A percentile compares a stretch with the other conserved stretches of the same genome.
These are phyloP conservation scores for Aegilops tauschii DNA, from an alignment of 176 grass and related monocot species.

Conservation along the genomic window DNA sequence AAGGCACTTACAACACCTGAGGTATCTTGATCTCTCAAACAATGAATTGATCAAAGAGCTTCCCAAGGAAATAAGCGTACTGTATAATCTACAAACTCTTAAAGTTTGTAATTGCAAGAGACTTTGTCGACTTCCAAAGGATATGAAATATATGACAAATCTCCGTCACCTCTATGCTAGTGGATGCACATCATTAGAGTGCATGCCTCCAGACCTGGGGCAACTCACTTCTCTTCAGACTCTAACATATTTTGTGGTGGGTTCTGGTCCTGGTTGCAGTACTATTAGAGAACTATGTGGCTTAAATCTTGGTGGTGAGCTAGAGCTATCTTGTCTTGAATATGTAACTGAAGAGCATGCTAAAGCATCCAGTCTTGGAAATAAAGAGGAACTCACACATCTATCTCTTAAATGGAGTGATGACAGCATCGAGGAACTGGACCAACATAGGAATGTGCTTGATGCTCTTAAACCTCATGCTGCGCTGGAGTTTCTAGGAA, in stretches of 20 bases:
- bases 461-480: constrained; percentile 4
- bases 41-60: fast-evolving
- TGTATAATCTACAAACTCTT: constrained; percentile 20
- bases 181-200: not conserved
- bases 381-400: not conserved
- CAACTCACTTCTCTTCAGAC: constrained; percentile 5
- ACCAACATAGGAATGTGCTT: not conserved
- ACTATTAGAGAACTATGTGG: not conserved
- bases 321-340: not conserved
- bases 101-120: not conserved
- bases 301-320: not conserved
- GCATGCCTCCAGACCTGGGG: constrained; percentile 7
- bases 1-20: not conserved
- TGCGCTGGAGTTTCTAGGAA: not conserved
- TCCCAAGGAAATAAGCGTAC: not conserved
- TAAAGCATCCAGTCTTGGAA: not conserved
- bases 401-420: constrained; percentile 20
- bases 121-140: not conserved
- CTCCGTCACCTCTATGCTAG: not conserved
- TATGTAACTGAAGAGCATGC: not conserved
- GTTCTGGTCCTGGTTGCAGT: not conserved
- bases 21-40: not conserved
- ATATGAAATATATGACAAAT: constrained; percentile 21
- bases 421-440: not conserved
- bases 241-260: constrained; percentile 14